These are phyloP conservation scores for Tephrocybe sp. DNA, from an alignment of 768 basidiomycete genomes.

Conservation along the genomic window DNA sequence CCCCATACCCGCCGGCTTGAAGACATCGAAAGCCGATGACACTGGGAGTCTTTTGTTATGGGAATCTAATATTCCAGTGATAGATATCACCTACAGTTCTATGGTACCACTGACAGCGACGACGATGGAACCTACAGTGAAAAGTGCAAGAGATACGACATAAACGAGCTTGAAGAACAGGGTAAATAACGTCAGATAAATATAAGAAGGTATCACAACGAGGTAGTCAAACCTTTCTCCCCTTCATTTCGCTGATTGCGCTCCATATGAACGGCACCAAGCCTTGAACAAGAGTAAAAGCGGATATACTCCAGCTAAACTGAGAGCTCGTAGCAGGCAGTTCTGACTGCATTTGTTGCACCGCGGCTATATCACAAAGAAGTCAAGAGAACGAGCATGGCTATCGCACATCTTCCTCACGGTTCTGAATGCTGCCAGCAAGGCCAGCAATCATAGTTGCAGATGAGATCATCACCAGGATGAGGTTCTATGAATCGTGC, in stretches of 20 bases:
- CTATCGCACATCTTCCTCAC: constrained; percentile 27
- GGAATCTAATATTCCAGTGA: not conserved
- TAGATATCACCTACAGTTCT: constrained; percentile 39
- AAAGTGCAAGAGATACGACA: constrained; percentile 49
- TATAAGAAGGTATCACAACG: not conserved
- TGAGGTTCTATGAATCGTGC: constrained; percentile 34
- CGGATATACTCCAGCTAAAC: constrained; percentile 66
- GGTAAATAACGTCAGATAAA: not conserved
- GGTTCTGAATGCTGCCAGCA: constrained; percentile 62
- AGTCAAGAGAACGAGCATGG: not conserved
- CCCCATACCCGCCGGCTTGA: constrained; percentile 62
- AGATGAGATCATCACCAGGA: constrained; percentile 45
- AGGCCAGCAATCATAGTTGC: constrained; percentile 62
- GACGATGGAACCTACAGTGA: constrained; percentile 53
- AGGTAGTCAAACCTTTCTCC: constrained; percentile 54
- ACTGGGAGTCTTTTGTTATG: constrained; percentile 18
- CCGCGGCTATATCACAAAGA: constrained; percentile 47
- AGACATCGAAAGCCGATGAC: constrained; percentile 70
- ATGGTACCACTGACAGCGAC: constrained; percentile 58
- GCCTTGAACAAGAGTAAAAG: constrained; percentile 76
- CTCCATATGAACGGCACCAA: constrained; percentile 67
- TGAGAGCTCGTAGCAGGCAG: constrained; percentile 59
- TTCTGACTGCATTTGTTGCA: constrained; percentile 55
- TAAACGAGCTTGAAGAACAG: constrained; percentile 53
- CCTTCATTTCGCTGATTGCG: constrained; percentile 71